A percentile compares a stretch with the other conserved stretches of the same genome.
Conservation (phyloP, 2,329 filamentous ascomycete genomes). For the Fusarium tricinctum region DNA sequence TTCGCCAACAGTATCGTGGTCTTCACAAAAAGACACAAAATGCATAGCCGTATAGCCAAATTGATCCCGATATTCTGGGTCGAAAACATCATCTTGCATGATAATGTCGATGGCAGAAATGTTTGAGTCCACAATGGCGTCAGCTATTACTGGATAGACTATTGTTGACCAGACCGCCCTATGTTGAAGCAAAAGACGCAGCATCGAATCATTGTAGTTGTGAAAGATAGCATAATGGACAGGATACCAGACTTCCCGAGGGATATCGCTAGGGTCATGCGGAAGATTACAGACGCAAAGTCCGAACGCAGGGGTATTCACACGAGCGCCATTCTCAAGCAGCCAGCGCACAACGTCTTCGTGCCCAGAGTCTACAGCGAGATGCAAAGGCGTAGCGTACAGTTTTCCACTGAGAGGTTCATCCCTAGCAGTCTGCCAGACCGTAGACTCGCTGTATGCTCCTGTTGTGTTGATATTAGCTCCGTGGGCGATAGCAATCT, state of each 20-base stretch:
- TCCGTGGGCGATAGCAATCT: slow-evolving; percentile 11
- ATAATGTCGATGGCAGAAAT: slow-evolving; percentile 1
- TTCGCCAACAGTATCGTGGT: neutral
- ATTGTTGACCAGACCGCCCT: slow-evolving; percentile 2
- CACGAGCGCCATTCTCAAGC: slow-evolving; percentile 13
- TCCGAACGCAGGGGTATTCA: neutral
- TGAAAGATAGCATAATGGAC: slow-evolving; percentile 18
- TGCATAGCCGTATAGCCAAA: neutral
- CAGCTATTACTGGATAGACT: neutral
- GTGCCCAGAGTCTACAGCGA: neutral
- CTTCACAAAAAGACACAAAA: neutral
- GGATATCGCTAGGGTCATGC: too few relatives aligned
- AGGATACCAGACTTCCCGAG: slow-evolving; percentile 2
- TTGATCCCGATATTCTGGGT: neutral
- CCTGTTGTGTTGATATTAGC: slow-evolving; percentile 6
- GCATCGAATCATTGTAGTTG: neutral
- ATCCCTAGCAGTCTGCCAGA: neutral
- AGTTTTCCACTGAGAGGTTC: neutral
- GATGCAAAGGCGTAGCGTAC: slow-evolving; percentile 14
- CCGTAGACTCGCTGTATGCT: neutral
- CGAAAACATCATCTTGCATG: neutral
- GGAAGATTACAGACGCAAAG: neutral
- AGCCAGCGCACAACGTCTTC: slow-evolving; percentile 22
- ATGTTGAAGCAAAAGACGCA: slow-evolving; percentile 5
- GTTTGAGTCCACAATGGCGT: neutral